Evolutionary conservation across 768 basidiomycete species (phyloP).

Genomic region (Russula abietina): DNA sequence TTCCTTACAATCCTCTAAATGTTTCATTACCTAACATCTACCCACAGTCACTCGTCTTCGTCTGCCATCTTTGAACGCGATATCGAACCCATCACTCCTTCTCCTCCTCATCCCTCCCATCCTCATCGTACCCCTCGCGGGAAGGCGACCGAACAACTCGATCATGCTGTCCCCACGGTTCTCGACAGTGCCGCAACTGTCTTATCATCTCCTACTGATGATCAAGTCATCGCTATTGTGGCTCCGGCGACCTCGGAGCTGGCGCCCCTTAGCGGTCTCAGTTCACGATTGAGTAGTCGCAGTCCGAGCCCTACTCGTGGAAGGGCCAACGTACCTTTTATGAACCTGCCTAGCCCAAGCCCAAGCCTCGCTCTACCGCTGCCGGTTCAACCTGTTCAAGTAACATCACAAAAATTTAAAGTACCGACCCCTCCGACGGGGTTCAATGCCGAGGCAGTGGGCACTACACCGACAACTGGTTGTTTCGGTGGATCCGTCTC

Average conservation of each 20-base stretch:
- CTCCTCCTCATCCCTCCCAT: slow-evolving; percentile 41
- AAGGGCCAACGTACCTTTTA: slow-evolving; percentile 28
- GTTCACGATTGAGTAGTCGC: slow-evolving; percentile 55
- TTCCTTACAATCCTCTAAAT: slow-evolving; percentile 1
- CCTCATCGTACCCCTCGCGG: slow-evolving; percentile 71
- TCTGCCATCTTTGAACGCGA: slow-evolving; percentile 92
- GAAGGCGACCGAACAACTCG: slow-evolving; percentile 66
- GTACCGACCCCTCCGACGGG: slow-evolving; percentile 12
- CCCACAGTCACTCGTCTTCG: slow-evolving; percentile 59
- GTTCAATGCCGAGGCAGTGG: background rate
- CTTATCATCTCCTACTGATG: slow-evolving; percentile 41
- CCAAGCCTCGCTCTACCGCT: slow-evolving; percentile 24
- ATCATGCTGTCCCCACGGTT: slow-evolving; percentile 78
- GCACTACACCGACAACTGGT: slow-evolving; percentile 30
- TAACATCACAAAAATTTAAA: slow-evolving; percentile 3
- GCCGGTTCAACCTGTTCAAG: slow-evolving; percentile 7
- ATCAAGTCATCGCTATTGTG: slow-evolving; percentile 56
- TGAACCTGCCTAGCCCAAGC: slow-evolving; percentile 26
- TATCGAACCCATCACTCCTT: slow-evolving; percentile 59
- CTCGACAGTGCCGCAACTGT: slow-evolving; percentile 78
- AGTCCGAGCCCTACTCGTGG: slow-evolving; percentile 56
- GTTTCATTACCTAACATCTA: slow-evolving; percentile 15
- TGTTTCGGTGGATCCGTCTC: slow-evolving; percentile 32
- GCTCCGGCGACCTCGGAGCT: slow-evolving; percentile 42
- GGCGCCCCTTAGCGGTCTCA: slow-evolving; percentile 47